Conservation (phyloP, 768 basidiomycete species). For the Termitomyces sp. region DNA sequence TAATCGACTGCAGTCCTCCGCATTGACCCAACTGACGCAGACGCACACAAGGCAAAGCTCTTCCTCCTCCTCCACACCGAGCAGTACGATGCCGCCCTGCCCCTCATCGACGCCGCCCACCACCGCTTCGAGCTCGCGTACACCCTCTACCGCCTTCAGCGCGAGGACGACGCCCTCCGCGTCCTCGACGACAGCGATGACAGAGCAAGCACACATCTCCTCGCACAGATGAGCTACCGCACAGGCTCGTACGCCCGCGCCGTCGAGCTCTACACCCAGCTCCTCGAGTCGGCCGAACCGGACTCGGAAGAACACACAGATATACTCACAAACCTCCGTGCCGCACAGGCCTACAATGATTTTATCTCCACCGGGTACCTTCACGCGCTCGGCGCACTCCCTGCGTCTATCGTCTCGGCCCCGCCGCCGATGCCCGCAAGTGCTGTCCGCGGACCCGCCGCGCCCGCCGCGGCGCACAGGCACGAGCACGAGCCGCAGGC, state of each 20-base stretch:
- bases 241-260: conserved; percentile 69
- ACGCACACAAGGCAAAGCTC: conserved; percentile 79
- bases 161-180: conserved; percentile 58
- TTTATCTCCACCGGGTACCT: conserved; percentile 73
- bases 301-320: conserved; percentile 85
- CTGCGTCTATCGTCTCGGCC: conserved; percentile 27
- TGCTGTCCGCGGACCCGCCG: neutral
- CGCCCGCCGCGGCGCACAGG: neutral
- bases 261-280: conserved; percentile 72
- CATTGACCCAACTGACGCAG: conserved; percentile 57
- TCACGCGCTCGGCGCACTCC: conserved; percentile 55
- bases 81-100: conserved; percentile 65
- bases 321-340: conserved; percentile 78
- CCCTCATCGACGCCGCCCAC: conserved; percentile 40
- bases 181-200: conserved; percentile 29
- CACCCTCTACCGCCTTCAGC: conserved; percentile 78
- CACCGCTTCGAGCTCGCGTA: conserved; percentile 69
- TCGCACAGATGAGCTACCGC: conserved; percentile 60
- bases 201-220: neutral
- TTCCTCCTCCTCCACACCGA: conserved; percentile 86
- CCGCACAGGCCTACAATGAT: conserved; percentile 76
- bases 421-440: too few relatives aligned
- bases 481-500: neutral
- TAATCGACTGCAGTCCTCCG: conserved; percentile 52
- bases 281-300: conserved; percentile 73